Evolutionary conservation across 106 monocot species (phyloP).

Genomic region (Dactylorhiza incarnata): DNA sequence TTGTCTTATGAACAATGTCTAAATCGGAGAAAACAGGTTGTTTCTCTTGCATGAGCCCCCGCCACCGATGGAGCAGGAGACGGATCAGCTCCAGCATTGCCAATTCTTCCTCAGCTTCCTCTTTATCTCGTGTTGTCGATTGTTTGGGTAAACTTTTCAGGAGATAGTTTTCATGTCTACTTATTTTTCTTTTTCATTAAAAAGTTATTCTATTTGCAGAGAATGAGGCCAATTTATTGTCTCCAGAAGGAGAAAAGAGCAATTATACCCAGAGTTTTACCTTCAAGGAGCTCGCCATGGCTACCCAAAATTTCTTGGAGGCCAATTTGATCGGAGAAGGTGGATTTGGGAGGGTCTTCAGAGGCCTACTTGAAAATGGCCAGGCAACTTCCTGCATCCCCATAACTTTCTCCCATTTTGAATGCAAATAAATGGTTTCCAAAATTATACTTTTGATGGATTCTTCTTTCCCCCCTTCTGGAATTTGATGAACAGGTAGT

Average conservation of each 20-base stretch:
- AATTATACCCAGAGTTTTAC: background rate
- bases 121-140: slow-evolving; percentile 20
- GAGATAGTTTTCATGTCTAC: too few relatives aligned
- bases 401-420: too few relatives aligned
- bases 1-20: too few relatives aligned
- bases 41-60: slow-evolving; percentile 35
- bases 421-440: background rate
- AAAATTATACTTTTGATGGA: background rate
- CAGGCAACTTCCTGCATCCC: background rate
- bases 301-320: slow-evolving; percentile 24
- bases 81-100: slow-evolving; percentile 8
- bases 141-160: slow-evolving; percentile 9
- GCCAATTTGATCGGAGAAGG: slow-evolving; percentile 12
- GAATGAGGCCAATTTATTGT: background rate
- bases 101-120: background rate
- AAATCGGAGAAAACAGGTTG: slow-evolving; percentile 20
- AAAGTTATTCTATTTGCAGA: background rate
- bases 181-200: background rate
- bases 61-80: slow-evolving; percentile 7
- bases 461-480: background rate
- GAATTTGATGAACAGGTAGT: slow-evolving; percentile 17
- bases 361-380: slow-evolving; percentile 13
- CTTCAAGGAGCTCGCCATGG: slow-evolving; percentile 1
- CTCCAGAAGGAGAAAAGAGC: background rate
- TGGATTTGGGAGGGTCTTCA: slow-evolving; percentile 12